Evolutionary conservation across 345 rosid genomes (phyloP), one percentile per base, ranked within the genome.

Genomic region (Citrus inodora): DNA sequence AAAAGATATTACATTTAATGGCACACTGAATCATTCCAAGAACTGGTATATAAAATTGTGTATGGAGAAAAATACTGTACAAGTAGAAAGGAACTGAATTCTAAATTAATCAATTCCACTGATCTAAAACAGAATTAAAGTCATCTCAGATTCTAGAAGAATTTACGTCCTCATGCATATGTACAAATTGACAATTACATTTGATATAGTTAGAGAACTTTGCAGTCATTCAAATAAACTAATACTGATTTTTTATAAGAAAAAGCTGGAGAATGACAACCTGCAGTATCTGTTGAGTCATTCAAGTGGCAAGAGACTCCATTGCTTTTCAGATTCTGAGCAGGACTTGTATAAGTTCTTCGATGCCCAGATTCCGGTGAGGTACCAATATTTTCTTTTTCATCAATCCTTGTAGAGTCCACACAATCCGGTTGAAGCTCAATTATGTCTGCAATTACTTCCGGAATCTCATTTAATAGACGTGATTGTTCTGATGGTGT

Each of bases 401-500:
- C 67, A 17, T 77, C 62, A 37, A 62, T 71, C 73, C 35, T 56
- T 7, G 38, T 27, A 64, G 74, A 35, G 40, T 63, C 25, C 76
- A 74, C 37, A 4, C 38, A 59, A 24, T 68, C 56, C 16, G 48
- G 66, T 76, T 81, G 78, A 38, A 51, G 37, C 40, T 76, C 81
- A 64, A 58, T 65, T 37, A 25, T 27, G 35, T 88, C 92, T 0
- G 87, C 84, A 78, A 86, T 82, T 56, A 88, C 85, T 72, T 85
- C 70, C 3, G 94, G 89, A 78, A 82, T 68, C 80, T 86, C 83
- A 59, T 66, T 73, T 78, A 84, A 78, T 62, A 87, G 77, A 28
- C 92, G 88, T 33, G 82, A 75, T 74, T 87, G 87, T 77, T 88
- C 90, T 2, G 64, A 42, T 11, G 90, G 88, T 22, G 56, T 80